These are phyloP conservation scores for Fragaria nilgerrensis DNA, from an alignment of 306 rosid species.

Conservation along the genomic window DNA sequence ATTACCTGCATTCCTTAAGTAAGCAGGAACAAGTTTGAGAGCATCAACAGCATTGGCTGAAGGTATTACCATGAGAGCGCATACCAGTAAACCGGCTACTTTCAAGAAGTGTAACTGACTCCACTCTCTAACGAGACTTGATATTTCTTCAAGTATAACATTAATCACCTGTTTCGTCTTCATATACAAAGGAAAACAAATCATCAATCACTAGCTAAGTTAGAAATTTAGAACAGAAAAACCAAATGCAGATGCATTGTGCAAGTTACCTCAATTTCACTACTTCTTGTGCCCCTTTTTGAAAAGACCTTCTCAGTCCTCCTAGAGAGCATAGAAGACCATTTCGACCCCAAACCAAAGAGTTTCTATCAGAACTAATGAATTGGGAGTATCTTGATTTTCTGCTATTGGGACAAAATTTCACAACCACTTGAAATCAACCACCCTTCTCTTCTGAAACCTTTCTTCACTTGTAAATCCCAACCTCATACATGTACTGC, in stretches of 20 bases:
- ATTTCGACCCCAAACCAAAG: conserved; percentile 30
- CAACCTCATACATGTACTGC: conserved; percentile 29
- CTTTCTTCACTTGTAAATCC: conserved; percentile 30
- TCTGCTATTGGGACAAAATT: conserved; percentile 33
- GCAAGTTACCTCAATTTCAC: conserved; percentile 40
- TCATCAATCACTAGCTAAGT: not conserved
- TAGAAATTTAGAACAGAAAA: conserved; percentile 8
- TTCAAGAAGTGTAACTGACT: conserved; percentile 41
- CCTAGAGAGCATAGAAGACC: conserved; percentile 25
- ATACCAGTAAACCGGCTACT: conserved; percentile 50
- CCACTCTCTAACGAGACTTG: conserved; percentile 42
- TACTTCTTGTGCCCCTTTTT: conserved; percentile 18
- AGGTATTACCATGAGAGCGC: conserved; percentile 57
- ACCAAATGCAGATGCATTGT: conserved; percentile 1
- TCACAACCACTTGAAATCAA: conserved; percentile 38
- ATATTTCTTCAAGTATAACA: conserved; percentile 28
- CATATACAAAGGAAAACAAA: conserved; percentile 8
- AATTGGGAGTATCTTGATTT: conserved; percentile 34
- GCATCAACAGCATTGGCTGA: conserved; percentile 88
- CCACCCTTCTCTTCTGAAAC: conserved; percentile 37
- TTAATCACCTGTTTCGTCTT: conserved; percentile 33
- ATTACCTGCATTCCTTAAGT: conserved; percentile 89
- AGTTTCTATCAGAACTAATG: conserved; percentile 29
- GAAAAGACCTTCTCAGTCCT: conserved; percentile 32
- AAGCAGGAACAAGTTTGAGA: conserved; percentile 93